Evolutionary conservation across 495 filamentous ascomycete genomes (phyloP).

Genomic region (Choiromyces venosus): DNA sequence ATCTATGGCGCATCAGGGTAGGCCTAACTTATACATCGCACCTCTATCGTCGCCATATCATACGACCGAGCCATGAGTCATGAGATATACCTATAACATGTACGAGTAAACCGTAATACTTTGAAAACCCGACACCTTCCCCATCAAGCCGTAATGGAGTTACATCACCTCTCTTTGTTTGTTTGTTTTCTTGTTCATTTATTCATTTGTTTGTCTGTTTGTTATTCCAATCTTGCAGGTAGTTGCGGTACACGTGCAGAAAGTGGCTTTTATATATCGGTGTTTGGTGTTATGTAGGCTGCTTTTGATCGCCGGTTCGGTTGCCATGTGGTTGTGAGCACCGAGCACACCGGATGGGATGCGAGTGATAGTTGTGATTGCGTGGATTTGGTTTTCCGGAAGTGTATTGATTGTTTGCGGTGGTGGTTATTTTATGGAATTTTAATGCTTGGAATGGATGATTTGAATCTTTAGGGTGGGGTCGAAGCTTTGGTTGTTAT

Average conservation of each 20-base stretch:
- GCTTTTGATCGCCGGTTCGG: neutral
- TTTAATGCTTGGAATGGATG: no score
- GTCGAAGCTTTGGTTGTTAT: no score
- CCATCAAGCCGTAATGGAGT: no score
- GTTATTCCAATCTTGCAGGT: neutral
- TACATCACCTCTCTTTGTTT: neutral
- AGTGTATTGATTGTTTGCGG: no score
- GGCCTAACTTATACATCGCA: no score
- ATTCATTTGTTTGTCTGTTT: neutral
- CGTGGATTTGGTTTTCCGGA: neutral
- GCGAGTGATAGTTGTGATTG: neutral
- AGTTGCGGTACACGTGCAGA: neutral
- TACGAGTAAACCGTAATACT: no score
- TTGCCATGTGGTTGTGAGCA: neutral
- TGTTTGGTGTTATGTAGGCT: neutral
- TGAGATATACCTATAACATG: neutral
- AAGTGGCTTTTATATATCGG: neutral
- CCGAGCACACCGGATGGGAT: no score
- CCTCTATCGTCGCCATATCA: neutral
- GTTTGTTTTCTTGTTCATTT: neutral
- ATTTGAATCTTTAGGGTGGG: no score
- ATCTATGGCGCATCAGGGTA: neutral
- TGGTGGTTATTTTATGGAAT: neutral
- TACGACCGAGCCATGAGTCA: neutral
- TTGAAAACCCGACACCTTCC: no score